A percentile compares a stretch with the other conserved stretches of the same genome.
These are phyloP conservation scores for Fraxinus nigra DNA, from an alignment of 305 asterid genomes.

Conservation along the genomic window DNA sequence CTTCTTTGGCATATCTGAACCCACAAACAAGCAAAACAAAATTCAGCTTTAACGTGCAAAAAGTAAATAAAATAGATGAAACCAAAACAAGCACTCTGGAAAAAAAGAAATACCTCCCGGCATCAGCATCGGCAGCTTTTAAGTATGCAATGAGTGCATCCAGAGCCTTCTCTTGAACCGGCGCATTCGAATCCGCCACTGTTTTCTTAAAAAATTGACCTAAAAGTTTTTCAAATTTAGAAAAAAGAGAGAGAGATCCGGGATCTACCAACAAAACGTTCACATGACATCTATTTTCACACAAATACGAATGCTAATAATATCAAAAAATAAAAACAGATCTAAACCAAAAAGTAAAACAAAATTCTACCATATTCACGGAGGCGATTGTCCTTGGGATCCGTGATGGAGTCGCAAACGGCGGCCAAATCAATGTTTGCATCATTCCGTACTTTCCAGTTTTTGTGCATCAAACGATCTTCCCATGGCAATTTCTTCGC, in stretches of 20 bases:
- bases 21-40: constrained; percentile 12
- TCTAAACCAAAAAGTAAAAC: constrained; percentile 32
- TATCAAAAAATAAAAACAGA: constrained; percentile 37
- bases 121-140: constrained; percentile 96
- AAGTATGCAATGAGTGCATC: constrained; percentile 92
- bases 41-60: not conserved
- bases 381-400: constrained; percentile 90
- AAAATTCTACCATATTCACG: constrained; percentile 83
- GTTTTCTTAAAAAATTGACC: constrained; percentile 85
- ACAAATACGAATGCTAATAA: constrained; percentile 28
- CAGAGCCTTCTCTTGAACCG: constrained; percentile 98
- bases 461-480: constrained; percentile 91
- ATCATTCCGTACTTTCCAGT: constrained; percentile 97
- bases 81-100: not conserved
- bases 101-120: constrained; percentile 57
- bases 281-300: constrained; percentile 29
- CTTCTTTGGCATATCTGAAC: constrained; percentile 82
- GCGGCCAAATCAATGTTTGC: constrained; percentile 95
- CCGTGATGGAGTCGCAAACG: constrained; percentile 76
- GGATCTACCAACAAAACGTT: constrained; percentile 30
- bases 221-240: constrained; percentile 24
- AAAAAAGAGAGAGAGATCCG: not conserved
- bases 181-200: constrained; percentile 90
- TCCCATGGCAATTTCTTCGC: constrained; percentile 98
- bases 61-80: not conserved